Evolutionary conservation across 1,284 basidiomycete species (phyloP).

Genomic region (Leccinum fuscescens): DNA sequence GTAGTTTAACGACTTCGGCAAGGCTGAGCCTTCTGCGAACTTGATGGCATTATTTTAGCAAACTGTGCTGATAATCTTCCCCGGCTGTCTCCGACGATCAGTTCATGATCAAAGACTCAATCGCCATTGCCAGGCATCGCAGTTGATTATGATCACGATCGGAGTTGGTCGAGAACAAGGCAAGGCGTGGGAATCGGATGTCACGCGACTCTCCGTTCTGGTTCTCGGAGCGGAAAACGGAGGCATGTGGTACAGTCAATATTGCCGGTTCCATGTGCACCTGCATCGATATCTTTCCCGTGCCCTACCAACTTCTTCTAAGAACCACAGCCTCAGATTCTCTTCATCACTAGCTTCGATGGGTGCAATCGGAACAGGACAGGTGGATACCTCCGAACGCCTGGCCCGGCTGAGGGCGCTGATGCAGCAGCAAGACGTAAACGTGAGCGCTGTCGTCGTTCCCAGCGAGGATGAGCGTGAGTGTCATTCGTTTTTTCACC

Average conservation of each 20-base stretch:
- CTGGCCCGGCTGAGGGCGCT: constrained; percentile 61
- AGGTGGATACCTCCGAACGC: constrained; percentile 61
- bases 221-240: constrained; percentile 26
- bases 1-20: background rate
- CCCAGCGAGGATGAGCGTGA: constrained; percentile 88
- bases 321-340: constrained; percentile 3
- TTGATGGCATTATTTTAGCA: background rate
- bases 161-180: too few relatives aligned
- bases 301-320: constrained; percentile 5
- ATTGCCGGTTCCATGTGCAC: constrained; percentile 16
- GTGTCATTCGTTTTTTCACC: constrained; percentile 29
- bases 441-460: constrained; percentile 72
- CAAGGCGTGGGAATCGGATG: too few relatives aligned
- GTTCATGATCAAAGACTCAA: background rate
- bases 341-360: constrained; percentile 21
- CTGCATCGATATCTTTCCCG: constrained; percentile 25
- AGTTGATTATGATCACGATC: too few relatives aligned
- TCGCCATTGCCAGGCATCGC: background rate
- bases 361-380: constrained; percentile 42
- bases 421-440: constrained; percentile 57
- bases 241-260: constrained; percentile 27
- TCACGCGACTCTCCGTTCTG: constrained; percentile 7
- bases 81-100: background rate
- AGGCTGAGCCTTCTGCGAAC: background rate
- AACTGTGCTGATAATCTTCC: background rate